Evolutionary conservation across 257 asterid species (phyloP).

Genomic region (Gynochthodes officinalis): DNA sequence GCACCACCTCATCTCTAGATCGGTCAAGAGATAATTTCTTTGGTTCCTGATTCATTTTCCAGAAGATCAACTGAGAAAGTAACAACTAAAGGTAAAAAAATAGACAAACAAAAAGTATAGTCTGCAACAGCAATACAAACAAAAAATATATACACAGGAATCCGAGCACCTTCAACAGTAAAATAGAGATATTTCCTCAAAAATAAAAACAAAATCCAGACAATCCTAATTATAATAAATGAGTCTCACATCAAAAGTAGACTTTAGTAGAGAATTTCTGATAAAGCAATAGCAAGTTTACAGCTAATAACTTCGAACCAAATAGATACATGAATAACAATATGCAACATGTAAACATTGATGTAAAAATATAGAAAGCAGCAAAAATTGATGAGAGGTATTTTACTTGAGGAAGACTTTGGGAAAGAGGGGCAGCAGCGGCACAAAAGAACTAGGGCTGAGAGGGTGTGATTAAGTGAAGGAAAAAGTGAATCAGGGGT

Average conservation of each 20-base stretch:
- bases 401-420: constrained; percentile 6
- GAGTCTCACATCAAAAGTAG: background rate
- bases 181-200: background rate
- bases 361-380: background rate
- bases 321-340: background rate
- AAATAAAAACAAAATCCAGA: background rate
- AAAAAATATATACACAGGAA: background rate
- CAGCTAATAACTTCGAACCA: background rate
- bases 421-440: background rate
- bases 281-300: background rate
- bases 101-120: background rate
- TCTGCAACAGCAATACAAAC: background rate
- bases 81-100: background rate
- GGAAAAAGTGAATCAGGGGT: background rate
- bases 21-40: background rate
- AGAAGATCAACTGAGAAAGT: constrained; percentile 1
- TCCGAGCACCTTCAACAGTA: background rate
- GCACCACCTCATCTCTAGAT: background rate
- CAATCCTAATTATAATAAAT: background rate
- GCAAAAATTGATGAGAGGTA: background rate
- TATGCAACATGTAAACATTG: background rate
- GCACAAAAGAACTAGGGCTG: background rate
- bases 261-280: background rate
- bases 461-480: background rate
- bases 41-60: background rate